Percentiles rank a stretch among this genome's conserved stretches.
These are phyloP conservation scores for Pichia membranifaciens DNA, from an alignment of 805 yeast genomes.

Conservation along the genomic window DNA sequence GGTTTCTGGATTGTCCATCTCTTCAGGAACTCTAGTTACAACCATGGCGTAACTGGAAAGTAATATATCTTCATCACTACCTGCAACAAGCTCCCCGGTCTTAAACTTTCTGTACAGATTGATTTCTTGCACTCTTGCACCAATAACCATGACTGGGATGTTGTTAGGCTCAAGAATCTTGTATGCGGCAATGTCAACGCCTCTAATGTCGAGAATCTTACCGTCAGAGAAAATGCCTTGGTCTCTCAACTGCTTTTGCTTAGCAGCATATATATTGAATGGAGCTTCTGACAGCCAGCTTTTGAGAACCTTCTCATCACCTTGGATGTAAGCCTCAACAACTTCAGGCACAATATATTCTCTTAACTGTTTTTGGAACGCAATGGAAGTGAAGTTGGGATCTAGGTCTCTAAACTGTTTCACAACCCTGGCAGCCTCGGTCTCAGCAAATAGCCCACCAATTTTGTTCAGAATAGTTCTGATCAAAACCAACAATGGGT, in stretches of 20 bases:
- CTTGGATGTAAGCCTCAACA: slow-evolving; percentile 89
- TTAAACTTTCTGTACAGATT: slow-evolving; percentile 82
- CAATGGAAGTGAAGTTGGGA: slow-evolving; percentile 76
- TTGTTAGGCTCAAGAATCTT: slow-evolving; percentile 86
- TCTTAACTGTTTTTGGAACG: slow-evolving; percentile 76
- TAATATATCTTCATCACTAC: slow-evolving; percentile 87
- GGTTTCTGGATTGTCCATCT: slow-evolving; percentile 81
- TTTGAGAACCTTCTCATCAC: slow-evolving; percentile 78
- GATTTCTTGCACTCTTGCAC: slow-evolving; percentile 95
- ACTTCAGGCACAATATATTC: slow-evolving; percentile 93
- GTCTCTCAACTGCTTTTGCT: slow-evolving; percentile 85
- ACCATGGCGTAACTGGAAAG: slow-evolving; percentile 96
- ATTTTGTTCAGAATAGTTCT: slow-evolving; percentile 77
- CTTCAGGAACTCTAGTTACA: slow-evolving; percentile 86
- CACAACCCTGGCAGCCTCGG: slow-evolving; percentile 91
- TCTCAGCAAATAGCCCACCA: slow-evolving; percentile 88
- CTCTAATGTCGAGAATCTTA: slow-evolving; percentile 86
- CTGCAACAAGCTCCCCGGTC: slow-evolving; percentile 93
- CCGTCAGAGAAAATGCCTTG: slow-evolving; percentile 91
- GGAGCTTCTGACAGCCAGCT: slow-evolving; percentile 97
- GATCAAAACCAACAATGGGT: slow-evolving; percentile 75
- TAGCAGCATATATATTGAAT: slow-evolving; percentile 87
- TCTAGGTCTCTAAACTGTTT: slow-evolving; percentile 83
- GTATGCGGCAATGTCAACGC: slow-evolving; percentile 86
- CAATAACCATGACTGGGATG: slow-evolving; percentile 85